A percentile compares a stretch with the other conserved stretches of the same genome.
Conservation (phyloP, 306 rosid genomes). For the Argentina anserina region DNA sequence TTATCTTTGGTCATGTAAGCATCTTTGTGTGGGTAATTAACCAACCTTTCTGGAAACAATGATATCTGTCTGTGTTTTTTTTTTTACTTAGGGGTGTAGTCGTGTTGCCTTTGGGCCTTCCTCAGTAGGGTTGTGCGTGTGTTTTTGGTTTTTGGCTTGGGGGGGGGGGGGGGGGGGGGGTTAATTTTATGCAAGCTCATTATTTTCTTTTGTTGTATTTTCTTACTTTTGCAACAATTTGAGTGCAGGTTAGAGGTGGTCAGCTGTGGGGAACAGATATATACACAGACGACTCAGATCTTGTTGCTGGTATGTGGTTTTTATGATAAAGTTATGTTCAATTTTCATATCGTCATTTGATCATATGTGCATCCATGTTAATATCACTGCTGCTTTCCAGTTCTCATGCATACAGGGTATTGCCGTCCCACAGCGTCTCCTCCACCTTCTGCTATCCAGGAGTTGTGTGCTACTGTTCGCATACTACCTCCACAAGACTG, state of each 20-base stretch:
- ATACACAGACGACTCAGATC: constrained; percentile 93
- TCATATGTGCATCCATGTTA: constrained; percentile 20
- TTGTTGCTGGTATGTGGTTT: constrained; percentile 77
- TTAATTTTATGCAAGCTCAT: background rate
- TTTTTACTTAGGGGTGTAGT: too few relatives aligned
- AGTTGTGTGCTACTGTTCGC: constrained; percentile 67
- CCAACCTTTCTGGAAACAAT: background rate
- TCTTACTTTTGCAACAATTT: constrained; percentile 21
- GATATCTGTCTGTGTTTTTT: background rate
- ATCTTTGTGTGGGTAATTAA: background rate
- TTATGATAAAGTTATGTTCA: background rate
- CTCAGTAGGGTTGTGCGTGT: background rate
- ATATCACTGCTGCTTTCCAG: constrained; percentile 46
- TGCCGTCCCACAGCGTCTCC: constrained; percentile 95
- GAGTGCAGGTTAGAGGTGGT: constrained; percentile 88
- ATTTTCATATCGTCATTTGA: constrained; percentile 17
- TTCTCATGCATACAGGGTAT: constrained; percentile 97
- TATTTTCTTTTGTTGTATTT: constrained; percentile 9
- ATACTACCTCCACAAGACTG: constrained; percentile 91
- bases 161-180: background rate
- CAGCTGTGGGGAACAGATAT: constrained; percentile 98
- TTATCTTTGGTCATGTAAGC: background rate
- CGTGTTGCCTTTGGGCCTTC: background rate
- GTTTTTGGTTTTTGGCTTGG: background rate
- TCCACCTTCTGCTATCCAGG: constrained; percentile 84